These are phyloP conservation scores for Byssochlamys sp. DNA, from an alignment of 2,329 filamentous ascomycete species.

Conservation along the genomic window DNA sequence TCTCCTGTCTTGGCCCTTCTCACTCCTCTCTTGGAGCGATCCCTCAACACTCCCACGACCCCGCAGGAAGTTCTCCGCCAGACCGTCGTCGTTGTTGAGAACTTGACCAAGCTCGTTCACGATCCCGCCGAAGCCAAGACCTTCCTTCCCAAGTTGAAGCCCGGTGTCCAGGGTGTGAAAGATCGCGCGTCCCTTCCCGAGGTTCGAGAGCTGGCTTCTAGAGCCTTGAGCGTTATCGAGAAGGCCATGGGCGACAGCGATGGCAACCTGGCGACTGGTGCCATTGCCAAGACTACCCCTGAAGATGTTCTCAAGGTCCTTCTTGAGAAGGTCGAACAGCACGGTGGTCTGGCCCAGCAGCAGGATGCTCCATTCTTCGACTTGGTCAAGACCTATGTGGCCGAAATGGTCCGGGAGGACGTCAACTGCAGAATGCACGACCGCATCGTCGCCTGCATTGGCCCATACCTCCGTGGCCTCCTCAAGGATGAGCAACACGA, in stretches of 20 bases:
- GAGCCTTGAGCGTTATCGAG: constrained; percentile 76
- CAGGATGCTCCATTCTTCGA: constrained; percentile 56
- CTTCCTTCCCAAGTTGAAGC: constrained; percentile 88
- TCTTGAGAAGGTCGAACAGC: constrained; percentile 64
- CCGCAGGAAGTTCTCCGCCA: constrained; percentile 89
- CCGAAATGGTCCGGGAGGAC: constrained; percentile 76
- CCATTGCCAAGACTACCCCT: constrained; percentile 52
- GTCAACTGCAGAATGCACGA: constrained; percentile 70
- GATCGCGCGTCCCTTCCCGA: constrained; percentile 86
- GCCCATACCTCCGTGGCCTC: constrained; percentile 66
- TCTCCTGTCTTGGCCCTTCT: constrained; percentile 89
- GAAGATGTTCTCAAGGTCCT: constrained; percentile 68
- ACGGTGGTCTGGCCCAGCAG: constrained; percentile 53
- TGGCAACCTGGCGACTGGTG: constrained; percentile 37
- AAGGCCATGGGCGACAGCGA: constrained; percentile 74
- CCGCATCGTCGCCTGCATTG: constrained; percentile 60
- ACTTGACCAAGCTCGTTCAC: constrained; percentile 95
- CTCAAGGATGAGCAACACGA: constrained; percentile 54
- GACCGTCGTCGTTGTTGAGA: constrained; percentile 93
- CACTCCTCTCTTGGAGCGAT: constrained; percentile 86
- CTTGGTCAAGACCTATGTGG: constrained; percentile 62
- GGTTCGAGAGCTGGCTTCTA: constrained; percentile 77
- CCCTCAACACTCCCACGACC: constrained; percentile 81
- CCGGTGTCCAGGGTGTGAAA: constrained; percentile 81
- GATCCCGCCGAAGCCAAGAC: constrained; percentile 87